These are phyloP conservation scores for Claviceps maximensis DNA, from an alignment of 2,329 filamentous ascomycete genomes.

Conservation along the genomic window DNA sequence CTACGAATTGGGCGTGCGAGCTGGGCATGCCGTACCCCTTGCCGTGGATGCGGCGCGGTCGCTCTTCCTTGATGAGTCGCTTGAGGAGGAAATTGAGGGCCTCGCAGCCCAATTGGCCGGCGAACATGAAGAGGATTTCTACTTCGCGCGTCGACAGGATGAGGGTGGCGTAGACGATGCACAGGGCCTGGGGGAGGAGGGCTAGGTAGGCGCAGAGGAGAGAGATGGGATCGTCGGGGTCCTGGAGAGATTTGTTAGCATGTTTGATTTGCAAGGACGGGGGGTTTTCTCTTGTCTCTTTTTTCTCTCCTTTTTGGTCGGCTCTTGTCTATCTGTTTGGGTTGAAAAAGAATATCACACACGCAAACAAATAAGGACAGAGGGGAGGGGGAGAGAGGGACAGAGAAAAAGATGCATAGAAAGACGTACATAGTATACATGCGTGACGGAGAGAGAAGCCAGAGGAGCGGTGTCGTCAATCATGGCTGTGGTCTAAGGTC, in stretches of 20 bases:
- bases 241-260: slow-evolving; percentile 38
- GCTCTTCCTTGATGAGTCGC: slow-evolving; percentile 80
- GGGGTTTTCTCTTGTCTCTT: background rate
- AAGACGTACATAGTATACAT: slow-evolving; percentile 76
- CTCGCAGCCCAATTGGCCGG: slow-evolving; percentile 84
- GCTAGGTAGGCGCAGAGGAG: slow-evolving; percentile 88
- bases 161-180: slow-evolving; percentile 78
- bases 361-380: background rate
- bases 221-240: slow-evolving; percentile 73
- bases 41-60: slow-evolving; percentile 69
- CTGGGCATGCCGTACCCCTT: slow-evolving; percentile 96
- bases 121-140: slow-evolving; percentile 81
- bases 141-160: slow-evolving; percentile 84
- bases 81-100: slow-evolving; percentile 83
- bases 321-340: background rate
- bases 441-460: slow-evolving; percentile 84
- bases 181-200: slow-evolving; percentile 81
- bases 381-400: no score
- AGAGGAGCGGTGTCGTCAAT: slow-evolving; percentile 38
- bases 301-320: background rate
- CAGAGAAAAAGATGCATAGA: no score
- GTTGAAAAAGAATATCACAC: no score
- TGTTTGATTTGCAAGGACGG: slow-evolving; percentile 1
- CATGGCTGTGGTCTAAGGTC: slow-evolving; percentile 10
- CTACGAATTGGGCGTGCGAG: slow-evolving; percentile 89